Conservation (phyloP, 495 filamentous ascomycete genomes). For the Penicillium arizonense region DNA sequence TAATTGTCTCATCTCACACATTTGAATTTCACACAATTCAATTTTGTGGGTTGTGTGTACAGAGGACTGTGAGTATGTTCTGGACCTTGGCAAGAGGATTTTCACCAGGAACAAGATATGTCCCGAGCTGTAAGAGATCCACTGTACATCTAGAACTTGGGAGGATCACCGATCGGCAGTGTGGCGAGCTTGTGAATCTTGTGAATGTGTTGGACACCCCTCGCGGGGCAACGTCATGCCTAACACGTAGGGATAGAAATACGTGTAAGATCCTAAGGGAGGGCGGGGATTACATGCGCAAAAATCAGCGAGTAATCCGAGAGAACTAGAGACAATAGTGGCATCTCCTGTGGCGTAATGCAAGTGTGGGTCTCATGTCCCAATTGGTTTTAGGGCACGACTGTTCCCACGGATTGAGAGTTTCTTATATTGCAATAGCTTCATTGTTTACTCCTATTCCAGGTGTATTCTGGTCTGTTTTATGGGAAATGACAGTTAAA, state of each 20-base stretch:
- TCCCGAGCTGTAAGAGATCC: slow-evolving; percentile 5
- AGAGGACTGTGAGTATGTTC: too few species aligned
- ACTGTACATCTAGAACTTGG: slow-evolving; percentile 3
- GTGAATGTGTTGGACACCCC: not conserved
- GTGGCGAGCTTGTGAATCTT: not conserved
- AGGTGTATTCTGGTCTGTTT: too few species aligned
- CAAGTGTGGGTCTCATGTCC: too few species aligned
- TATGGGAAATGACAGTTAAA: too few species aligned
- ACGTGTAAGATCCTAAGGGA: not conserved
- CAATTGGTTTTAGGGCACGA: too few species aligned
- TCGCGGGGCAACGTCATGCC: slow-evolving; percentile 3
- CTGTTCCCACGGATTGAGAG: too few species aligned
- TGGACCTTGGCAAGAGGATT: not conserved
- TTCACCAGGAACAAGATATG: slow-evolving; percentile 2
- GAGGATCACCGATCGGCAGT: slow-evolving; percentile 8
- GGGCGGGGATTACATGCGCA: not conserved
- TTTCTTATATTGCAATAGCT: too few species aligned
- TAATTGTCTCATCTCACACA: not conserved
- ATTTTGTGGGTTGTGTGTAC: too few species aligned
- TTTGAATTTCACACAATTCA: not conserved
- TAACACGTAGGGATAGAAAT: not conserved
- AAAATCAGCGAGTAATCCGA: too few species aligned
- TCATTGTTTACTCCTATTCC: too few species aligned
- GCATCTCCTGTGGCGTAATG: too few species aligned
- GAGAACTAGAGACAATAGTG: too few species aligned